Conservation (phyloP, 2,329 filamentous ascomycete genomes). For the Clarireedia paspali region DNA sequence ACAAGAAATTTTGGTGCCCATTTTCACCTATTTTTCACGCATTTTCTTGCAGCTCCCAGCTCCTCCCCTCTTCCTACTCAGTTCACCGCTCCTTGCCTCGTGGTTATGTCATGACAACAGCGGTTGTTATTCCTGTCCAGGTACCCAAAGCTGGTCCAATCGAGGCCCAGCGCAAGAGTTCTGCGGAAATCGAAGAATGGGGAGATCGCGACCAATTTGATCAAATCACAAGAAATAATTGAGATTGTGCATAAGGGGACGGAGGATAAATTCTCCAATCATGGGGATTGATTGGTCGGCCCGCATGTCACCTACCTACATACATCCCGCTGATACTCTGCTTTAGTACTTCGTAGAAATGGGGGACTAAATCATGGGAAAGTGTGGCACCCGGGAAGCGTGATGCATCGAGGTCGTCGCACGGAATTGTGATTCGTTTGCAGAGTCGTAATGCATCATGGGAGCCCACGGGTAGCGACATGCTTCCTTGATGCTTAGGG, state of each 20-base stretch:
- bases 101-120: too few species aligned
- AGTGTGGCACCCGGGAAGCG: slow-evolving; percentile 1
- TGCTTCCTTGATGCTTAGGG: neutral
- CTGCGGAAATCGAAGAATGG: neutral
- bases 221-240: slow-evolving; percentile 19
- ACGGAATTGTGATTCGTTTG: slow-evolving; percentile 3
- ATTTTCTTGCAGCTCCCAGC: too few species aligned
- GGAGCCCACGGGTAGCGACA: slow-evolving; percentile 3
- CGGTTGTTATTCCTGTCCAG: too few species aligned
- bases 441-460: neutral
- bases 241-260: slow-evolving; percentile 16
- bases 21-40: too few species aligned
- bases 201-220: neutral
- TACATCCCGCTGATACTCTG: too few species aligned
- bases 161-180: neutral
- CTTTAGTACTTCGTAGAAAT: neutral
- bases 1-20: too few species aligned
- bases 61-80: too few species aligned
- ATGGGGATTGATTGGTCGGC: slow-evolving; percentile 4
- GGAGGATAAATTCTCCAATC: neutral
- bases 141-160: too few species aligned
- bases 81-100: too few species aligned
- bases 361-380: neutral
- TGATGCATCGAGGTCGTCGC: neutral
- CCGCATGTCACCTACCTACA: neutral